Percentiles rank a stretch among this genome's conserved stretches.
phyloP scores from a whole-genome alignment of 192 early-diverging fungal genomes.

The Rhizoclosmatium sp. region DNA sequence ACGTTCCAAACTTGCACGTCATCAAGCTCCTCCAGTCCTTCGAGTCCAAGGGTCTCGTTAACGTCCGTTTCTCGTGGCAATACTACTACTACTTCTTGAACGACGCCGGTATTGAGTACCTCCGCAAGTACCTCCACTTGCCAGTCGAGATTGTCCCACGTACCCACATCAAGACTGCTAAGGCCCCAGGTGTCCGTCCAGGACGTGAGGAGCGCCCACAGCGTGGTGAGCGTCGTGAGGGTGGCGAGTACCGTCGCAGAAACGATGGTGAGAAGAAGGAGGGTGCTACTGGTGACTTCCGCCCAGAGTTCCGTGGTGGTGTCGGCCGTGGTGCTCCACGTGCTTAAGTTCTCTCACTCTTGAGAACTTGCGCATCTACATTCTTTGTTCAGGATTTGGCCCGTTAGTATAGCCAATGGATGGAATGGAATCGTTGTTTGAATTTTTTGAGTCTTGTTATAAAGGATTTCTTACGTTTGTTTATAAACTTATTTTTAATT shows the following conservation, averaged over 20 bases:
- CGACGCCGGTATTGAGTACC: slow-evolving; percentile 96
- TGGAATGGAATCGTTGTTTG: not conserved
- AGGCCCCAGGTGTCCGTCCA: slow-evolving; percentile 74
- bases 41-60: slow-evolving; percentile 91
- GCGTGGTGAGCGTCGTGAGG: slow-evolving; percentile 72
- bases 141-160: slow-evolving; percentile 96
- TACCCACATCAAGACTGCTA: slow-evolving; percentile 95
- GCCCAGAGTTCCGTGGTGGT: slow-evolving; percentile 97
- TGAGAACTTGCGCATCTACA: not conserved
- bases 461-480: not conserved
- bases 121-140: slow-evolving; percentile 95
- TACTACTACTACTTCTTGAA: slow-evolving; percentile 99
- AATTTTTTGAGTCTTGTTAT: not conserved
- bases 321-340: slow-evolving; percentile 80
- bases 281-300: slow-evolving; percentile 86
- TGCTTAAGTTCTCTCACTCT: not conserved
- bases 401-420: not conserved
- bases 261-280: slow-evolving; percentile 90
- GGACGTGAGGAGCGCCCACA: slow-evolving; percentile 63
- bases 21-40: slow-evolving; percentile 99
- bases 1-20: slow-evolving; percentile 98
- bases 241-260: slow-evolving; percentile 84
- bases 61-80: slow-evolving; percentile 99
- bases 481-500: not conserved
- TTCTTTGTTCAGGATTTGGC: not conserved